Percentiles rank a stretch among this genome's conserved stretches.
These are phyloP conservation scores for Telfairia occidentalis DNA, from an alignment of 331 rosid species.

Conservation along the genomic window DNA sequence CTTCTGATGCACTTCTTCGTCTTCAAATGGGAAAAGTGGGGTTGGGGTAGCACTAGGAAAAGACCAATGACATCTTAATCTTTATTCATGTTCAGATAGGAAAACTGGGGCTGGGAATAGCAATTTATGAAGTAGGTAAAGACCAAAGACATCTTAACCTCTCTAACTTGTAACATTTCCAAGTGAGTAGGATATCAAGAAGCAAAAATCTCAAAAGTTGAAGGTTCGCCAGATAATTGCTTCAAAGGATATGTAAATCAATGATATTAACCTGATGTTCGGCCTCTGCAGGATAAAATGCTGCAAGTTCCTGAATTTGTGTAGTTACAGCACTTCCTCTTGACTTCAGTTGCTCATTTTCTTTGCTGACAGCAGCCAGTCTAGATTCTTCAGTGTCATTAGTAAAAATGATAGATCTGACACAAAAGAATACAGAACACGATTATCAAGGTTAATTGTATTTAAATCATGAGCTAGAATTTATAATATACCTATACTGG, in stretches of 20 bases:
- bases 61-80: background rate
- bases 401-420: constrained; percentile 74
- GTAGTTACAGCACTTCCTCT: constrained; percentile 71
- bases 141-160: background rate
- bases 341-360: constrained; percentile 71
- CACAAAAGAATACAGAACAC: constrained; percentile 8
- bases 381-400: constrained; percentile 76
- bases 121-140: background rate
- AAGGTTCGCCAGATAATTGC: background rate
- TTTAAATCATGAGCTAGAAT: constrained; percentile 1
- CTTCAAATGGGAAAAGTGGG: background rate
- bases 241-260: background rate
- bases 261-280: constrained; percentile 69
- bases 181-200: background rate
- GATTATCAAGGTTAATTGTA: constrained; percentile 10
- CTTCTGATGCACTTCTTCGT: background rate
- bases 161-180: background rate
- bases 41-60: background rate
- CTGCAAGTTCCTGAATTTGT: constrained; percentile 60
- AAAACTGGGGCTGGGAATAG: background rate
- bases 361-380: constrained; percentile 70
- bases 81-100: background rate
- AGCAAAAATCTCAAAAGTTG: background rate
- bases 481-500: constrained; percentile 61
- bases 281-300: constrained; percentile 70